Evolutionary conservation across 768 basidiomycete genomes (phyloP).

Genomic region (Termitomyces sp.): DNA sequence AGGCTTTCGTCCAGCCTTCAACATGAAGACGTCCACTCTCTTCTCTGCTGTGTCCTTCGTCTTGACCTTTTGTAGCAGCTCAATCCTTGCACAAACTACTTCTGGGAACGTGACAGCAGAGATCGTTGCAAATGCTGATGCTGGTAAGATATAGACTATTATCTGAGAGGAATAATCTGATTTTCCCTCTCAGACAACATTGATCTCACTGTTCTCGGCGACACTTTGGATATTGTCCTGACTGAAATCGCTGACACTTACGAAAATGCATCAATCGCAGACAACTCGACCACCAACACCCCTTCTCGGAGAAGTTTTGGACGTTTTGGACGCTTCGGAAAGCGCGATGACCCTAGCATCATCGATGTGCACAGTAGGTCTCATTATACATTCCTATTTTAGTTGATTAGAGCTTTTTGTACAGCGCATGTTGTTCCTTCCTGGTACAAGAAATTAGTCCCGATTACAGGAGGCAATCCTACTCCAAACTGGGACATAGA

Average conservation of each 20-base stretch:
- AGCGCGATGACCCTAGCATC: slow-evolving; percentile 16
- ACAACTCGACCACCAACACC: slow-evolving; percentile 3
- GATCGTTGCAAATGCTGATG: slow-evolving; percentile 21
- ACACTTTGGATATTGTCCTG: slow-evolving; percentile 17
- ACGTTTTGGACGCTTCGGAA: slow-evolving; percentile 1
- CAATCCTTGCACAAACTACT: slow-evolving; percentile 13
- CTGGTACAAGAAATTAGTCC: slow-evolving; percentile 26
- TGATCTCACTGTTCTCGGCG: slow-evolving; percentile 20
- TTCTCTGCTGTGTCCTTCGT: slow-evolving; percentile 13
- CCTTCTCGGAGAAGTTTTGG: slow-evolving; percentile 2
- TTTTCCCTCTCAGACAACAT: slow-evolving; percentile 20
- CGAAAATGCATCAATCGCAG: background rate
- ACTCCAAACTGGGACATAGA: slow-evolving; percentile 25
- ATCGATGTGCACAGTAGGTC: slow-evolving; percentile 25
- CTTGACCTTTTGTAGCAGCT: slow-evolving; percentile 8
- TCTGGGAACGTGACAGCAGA: slow-evolving; percentile 15
- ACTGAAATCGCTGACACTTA: slow-evolving; percentile 19
- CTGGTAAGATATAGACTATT: slow-evolving; percentile 15
- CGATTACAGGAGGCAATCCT: slow-evolving; percentile 21
- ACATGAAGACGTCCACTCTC: slow-evolving; percentile 27
- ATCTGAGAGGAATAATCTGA: background rate
- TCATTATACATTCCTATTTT: background rate
- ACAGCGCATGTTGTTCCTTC: slow-evolving; percentile 25
- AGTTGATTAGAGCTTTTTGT: background rate
- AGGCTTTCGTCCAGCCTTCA: slow-evolving; percentile 16